Evolutionary conservation across 345 rosid genomes (phyloP).

Genomic region (Sonneratia caseolaris): DNA sequence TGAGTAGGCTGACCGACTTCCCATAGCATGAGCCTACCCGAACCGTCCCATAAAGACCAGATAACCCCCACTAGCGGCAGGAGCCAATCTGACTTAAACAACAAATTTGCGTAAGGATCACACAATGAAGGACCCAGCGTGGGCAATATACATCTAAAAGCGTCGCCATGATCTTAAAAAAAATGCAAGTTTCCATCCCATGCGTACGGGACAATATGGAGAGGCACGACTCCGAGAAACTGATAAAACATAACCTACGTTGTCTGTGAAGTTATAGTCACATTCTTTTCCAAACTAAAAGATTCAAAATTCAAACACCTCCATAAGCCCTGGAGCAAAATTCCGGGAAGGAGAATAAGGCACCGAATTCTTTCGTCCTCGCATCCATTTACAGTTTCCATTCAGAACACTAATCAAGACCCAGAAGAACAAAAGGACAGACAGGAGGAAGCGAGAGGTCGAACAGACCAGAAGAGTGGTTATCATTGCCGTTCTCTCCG

Average conservation of each 20-base stretch:
- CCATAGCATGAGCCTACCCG: neutral
- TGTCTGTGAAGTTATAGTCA: neutral
- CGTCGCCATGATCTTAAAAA: neutral
- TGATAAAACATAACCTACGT: neutral
- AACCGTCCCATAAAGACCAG: neutral
- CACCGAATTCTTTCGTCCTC: neutral
- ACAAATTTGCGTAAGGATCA: neutral
- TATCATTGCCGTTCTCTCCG: neutral
- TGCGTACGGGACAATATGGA: neutral
- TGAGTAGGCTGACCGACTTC: too few relatives aligned
- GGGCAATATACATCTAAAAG: neutral
- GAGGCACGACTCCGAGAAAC: neutral
- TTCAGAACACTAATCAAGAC: too few relatives aligned
- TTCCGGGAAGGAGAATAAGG: neutral
- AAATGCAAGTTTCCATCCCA: neutral
- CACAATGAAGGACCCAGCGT: neutral
- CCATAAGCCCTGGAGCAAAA: neutral
- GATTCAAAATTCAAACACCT: neutral
- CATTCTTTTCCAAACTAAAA: neutral
- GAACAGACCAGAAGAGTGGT: conserved; percentile 8
- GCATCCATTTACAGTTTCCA: neutral
- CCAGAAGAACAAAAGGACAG: neutral
- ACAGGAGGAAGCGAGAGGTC: neutral
- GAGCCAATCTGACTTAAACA: neutral
- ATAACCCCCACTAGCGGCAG: neutral